A percentile compares a stretch with the other conserved stretches of the same genome.
These are phyloP conservation scores for Polytrichum commune DNA, from an alignment of 225 moss, liverwort and hornwort species.

Conservation along the genomic window DNA sequence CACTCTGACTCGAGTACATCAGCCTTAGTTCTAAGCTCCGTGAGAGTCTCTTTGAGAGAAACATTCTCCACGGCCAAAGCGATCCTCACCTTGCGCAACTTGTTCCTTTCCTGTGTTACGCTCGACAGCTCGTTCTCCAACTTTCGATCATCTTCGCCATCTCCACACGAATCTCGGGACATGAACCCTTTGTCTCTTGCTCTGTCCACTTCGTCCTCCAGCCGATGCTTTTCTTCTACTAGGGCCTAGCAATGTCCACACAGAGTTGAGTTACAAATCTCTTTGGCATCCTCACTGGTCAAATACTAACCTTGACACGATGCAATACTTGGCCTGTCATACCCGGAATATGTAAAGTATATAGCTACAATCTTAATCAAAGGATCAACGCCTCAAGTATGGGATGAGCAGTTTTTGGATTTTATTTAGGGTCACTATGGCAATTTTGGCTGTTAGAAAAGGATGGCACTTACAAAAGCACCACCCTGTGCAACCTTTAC, in stretches of 20 bases:
- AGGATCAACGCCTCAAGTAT: too few species aligned
- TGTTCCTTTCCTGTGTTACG: constrained; percentile 45
- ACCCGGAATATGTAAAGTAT: too few species aligned
- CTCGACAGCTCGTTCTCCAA: constrained; percentile 25
- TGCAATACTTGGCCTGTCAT: too few species aligned
- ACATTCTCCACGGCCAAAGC: constrained; percentile 48
- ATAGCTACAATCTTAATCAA: too few species aligned
- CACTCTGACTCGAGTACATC: constrained; percentile 22
- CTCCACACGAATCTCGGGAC: not conserved
- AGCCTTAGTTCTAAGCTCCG: not conserved
- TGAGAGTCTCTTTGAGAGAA: constrained; percentile 34
- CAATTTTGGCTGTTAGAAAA: too few species aligned
- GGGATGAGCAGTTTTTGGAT: too few species aligned
- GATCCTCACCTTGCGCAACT: constrained; percentile 47
- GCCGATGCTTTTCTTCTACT: constrained; percentile 2
- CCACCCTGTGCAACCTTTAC: too few species aligned
- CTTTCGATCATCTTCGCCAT: not conserved
- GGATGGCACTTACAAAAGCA: too few species aligned
- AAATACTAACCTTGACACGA: too few species aligned
- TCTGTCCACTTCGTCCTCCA: constrained; percentile 7
- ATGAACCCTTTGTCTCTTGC: constrained; percentile 2
- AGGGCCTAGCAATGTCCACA: not conserved
- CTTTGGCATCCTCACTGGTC: too few species aligned
- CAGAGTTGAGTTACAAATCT: too few species aligned
- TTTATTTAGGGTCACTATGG: too few species aligned